Evolutionary conservation across 1,139 yeast genomes (phyloP).

Genomic region (Pichia sp.): DNA sequence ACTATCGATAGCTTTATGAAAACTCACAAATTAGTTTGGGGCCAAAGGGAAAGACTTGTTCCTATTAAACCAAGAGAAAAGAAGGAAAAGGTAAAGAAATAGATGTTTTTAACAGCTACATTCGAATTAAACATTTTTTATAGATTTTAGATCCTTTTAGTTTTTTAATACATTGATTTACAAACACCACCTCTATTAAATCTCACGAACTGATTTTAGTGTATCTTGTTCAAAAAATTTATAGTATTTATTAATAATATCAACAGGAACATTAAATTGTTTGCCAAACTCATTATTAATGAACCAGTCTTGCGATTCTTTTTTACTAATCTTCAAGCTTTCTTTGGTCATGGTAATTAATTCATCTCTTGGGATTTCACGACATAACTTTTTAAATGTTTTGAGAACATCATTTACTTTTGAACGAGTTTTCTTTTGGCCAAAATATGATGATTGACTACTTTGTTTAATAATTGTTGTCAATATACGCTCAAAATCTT

Average conservation of each 20-base stretch:
- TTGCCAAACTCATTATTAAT: conserved; percentile 18
- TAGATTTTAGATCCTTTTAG: not conserved
- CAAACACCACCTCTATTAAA: not conserved
- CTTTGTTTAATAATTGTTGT: conserved; percentile 13
- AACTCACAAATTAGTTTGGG: conserved; percentile 76
- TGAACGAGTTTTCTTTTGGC: not conserved
- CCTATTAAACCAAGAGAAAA: conserved; percentile 53
- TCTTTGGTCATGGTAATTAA: not conserved
- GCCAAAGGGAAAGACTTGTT: conserved; percentile 62
- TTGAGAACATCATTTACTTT: conserved; percentile 2
- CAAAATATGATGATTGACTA: conserved; percentile 5
- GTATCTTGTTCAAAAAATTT: conserved; percentile 15
- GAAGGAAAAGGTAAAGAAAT: conserved; percentile 22
- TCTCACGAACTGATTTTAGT: conserved; percentile 15
- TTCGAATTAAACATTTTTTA: not conserved
- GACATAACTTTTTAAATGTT: conserved; percentile 1
- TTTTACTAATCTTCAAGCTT: not conserved
- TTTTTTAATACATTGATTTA: not conserved
- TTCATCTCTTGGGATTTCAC: conserved; percentile 7
- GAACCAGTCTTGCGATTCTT: conserved; percentile 17
- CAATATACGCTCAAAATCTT: conserved; percentile 21
- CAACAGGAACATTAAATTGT: conserved; percentile 16
- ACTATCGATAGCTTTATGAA: conserved; percentile 69
- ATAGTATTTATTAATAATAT: conserved; percentile 13
- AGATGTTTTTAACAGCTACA: not conserved